Evolutionary conservation across 768 basidiomycete species (phyloP).

Genomic region (Suillus cothurnatus): DNA sequence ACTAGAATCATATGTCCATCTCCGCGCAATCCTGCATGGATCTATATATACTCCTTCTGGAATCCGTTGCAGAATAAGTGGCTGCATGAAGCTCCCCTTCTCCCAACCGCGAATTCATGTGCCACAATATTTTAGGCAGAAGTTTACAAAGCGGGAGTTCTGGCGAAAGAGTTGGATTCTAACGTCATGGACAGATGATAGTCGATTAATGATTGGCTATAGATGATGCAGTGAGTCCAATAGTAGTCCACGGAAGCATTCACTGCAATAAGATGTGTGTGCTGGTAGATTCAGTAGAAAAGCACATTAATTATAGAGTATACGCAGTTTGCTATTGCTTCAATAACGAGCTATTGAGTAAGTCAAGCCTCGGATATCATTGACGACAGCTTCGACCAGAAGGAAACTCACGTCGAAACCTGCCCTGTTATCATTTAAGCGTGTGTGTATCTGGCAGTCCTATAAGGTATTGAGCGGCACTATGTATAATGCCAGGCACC

Average conservation of each 20-base stretch:
- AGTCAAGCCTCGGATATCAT: slow-evolving; percentile 22
- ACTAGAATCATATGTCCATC: slow-evolving; percentile 44
- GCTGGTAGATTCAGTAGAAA: slow-evolving; percentile 63
- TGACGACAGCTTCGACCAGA: too few species aligned
- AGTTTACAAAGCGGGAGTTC: slow-evolving; percentile 77
- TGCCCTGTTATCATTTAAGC: too few species aligned
- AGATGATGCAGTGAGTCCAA: slow-evolving; percentile 70
- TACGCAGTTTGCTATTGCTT: slow-evolving; percentile 72
- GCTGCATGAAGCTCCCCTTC: slow-evolving; percentile 72
- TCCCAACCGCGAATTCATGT: slow-evolving; percentile 47
- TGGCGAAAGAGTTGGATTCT: slow-evolving; percentile 77
- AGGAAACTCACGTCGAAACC: too few species aligned
- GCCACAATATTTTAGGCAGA: slow-evolving; percentile 79
- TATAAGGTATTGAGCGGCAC: too few species aligned
- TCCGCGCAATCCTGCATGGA: slow-evolving; percentile 60
- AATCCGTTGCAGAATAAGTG: slow-evolving; percentile 80
- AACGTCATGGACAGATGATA: slow-evolving; percentile 64
- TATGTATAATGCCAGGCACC: too few species aligned
- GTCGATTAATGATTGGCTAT: slow-evolving; percentile 47
- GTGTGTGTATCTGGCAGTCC: too few species aligned
- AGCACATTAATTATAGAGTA: slow-evolving; percentile 89
- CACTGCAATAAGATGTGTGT: slow-evolving; percentile 44
- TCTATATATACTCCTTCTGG: slow-evolving; percentile 66
- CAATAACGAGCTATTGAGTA: slow-evolving; percentile 48
- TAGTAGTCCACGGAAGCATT: neutral